Percentiles rank a stretch among this genome's conserved stretches.
Evolutionary conservation across 163 green algal genomes (phyloP).

Genomic region (Scenedesmus sp.): DNA sequence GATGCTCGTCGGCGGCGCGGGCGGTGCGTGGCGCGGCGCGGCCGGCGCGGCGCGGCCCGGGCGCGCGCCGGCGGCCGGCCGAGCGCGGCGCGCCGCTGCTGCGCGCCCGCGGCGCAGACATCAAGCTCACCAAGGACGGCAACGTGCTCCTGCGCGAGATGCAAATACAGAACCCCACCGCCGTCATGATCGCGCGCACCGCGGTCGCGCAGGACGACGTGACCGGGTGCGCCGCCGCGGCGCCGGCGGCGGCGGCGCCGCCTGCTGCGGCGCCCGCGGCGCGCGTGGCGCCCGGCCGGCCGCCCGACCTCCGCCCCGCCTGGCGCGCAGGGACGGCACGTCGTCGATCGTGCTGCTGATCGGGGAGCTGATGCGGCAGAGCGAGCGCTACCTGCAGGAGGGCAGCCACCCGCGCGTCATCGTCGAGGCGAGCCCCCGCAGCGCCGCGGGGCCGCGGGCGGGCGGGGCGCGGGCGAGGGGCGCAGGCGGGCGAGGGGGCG

Average conservation of each 20-base stretch:
- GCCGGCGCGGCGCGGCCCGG: neutral
- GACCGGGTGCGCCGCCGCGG: constrained; percentile 74
- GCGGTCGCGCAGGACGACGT: constrained; percentile 99
- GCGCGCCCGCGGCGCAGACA: constrained; percentile 70
- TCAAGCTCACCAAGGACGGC: constrained; percentile 99
- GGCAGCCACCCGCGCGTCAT: constrained; percentile 96
- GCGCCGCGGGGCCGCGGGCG: too few relatives aligned
- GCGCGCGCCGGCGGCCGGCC: neutral
- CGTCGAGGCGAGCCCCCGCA: constrained; percentile 84
- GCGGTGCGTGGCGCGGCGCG: constrained; percentile 63
- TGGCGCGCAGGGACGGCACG: constrained; percentile 87
- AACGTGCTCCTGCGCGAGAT: constrained; percentile 98
- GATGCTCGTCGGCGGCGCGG: constrained; percentile 97
- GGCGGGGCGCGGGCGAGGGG: too few relatives aligned
- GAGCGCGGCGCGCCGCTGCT: neutral
- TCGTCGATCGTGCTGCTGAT: constrained; percentile 97
- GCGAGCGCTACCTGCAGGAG: constrained; percentile 94
- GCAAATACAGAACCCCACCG: constrained; percentile 99
- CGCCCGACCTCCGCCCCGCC: neutral
- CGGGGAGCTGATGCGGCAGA: constrained; percentile 98
- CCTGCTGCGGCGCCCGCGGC: neutral
- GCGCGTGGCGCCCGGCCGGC: neutral
- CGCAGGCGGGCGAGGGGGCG: too few relatives aligned
- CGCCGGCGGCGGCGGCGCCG: too few relatives aligned
- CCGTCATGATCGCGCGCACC: constrained; percentile 98